Conservation (phyloP, 2,329 filamentous ascomycete genomes). For the Penicillium nordicum region DNA sequence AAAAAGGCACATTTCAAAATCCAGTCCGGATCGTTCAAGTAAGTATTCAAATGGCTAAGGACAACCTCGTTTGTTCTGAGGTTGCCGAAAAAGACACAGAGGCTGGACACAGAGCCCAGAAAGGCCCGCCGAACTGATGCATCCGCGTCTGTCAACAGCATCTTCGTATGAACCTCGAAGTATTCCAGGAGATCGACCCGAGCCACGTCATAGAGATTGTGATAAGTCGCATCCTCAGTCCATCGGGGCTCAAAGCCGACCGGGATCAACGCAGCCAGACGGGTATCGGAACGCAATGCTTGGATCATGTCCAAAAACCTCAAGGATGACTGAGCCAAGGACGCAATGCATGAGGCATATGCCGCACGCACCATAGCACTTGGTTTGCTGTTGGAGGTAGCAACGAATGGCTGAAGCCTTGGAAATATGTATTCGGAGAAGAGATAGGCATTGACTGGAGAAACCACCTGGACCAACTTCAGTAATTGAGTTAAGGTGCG, state of each 20-base stretch:
- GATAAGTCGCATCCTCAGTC: conserved; percentile 66
- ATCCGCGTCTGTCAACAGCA: conserved; percentile 81
- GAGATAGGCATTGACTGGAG: conserved; percentile 66
- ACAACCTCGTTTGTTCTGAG: conserved; percentile 94
- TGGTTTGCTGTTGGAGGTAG: conserved; percentile 52
- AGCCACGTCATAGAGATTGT: conserved; percentile 84
- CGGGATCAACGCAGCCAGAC: conserved; percentile 71
- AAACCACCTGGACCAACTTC: conserved; percentile 82
- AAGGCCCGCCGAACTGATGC: conserved; percentile 86
- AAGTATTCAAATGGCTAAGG: conserved; percentile 92
- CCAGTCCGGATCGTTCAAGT: conserved; percentile 95
- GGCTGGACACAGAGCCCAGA: conserved; percentile 80
- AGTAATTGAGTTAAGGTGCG: conserved; percentile 85
- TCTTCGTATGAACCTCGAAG: conserved; percentile 85
- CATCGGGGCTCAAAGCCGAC: conserved; percentile 70
- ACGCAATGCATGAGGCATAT: conserved; percentile 89
- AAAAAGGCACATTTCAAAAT: conserved; percentile 95
- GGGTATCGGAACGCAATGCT: conserved; percentile 77
- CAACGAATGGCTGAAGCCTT: conserved; percentile 56
- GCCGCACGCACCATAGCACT: conserved; percentile 76
- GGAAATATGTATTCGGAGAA: conserved; percentile 65
- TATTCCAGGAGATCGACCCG: conserved; percentile 75
- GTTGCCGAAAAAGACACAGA: conserved; percentile 93
- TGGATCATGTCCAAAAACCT: conserved; percentile 88
- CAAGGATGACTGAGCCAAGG: conserved; percentile 78